These are phyloP conservation scores for Schizosaccharomyces versatilis DNA, from an alignment of 1,139 yeast genomes.

Conservation along the genomic window DNA sequence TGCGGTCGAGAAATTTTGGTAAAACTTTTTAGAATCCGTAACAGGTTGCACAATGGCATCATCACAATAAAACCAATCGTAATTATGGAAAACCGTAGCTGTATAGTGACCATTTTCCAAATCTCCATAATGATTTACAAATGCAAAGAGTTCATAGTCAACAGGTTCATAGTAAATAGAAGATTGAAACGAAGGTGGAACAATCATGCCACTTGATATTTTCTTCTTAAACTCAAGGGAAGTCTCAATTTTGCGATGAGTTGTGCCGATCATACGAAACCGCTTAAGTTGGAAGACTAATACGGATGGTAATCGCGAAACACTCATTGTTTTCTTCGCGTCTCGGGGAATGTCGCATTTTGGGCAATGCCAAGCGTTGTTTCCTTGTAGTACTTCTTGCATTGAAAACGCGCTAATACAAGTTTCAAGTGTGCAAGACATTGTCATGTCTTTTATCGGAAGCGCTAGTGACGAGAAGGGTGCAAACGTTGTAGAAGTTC, in stretches of 20 bases:
- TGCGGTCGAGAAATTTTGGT: neutral
- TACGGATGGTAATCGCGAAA: constrained; percentile 84
- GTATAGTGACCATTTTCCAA: constrained; percentile 91
- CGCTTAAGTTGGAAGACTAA: constrained; percentile 75
- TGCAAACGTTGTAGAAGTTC: constrained; percentile 74
- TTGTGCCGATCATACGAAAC: constrained; percentile 63
- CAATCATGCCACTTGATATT: neutral
- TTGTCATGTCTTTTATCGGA: constrained; percentile 50
- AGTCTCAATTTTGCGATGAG: constrained; percentile 74
- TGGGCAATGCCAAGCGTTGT: constrained; percentile 90
- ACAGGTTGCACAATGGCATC: neutral
- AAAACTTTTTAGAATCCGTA: neutral
- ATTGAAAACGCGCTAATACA: constrained; percentile 57
- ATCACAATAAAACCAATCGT: neutral
- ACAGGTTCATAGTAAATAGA: constrained; percentile 3
- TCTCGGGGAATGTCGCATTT: constrained; percentile 68
- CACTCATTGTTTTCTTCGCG: constrained; percentile 74
- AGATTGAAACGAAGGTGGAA: neutral
- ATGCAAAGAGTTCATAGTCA: constrained; percentile 71
- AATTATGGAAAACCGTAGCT: neutral
- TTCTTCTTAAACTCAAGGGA: constrained; percentile 16
- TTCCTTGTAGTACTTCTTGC: constrained; percentile 68
- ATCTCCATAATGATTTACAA: constrained; percentile 90
- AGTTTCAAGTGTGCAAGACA: constrained; percentile 36
- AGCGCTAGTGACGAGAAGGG: constrained; percentile 80